Conservation (phyloP, 768 basidiomycete species). For the Mycena crocata region DNA sequence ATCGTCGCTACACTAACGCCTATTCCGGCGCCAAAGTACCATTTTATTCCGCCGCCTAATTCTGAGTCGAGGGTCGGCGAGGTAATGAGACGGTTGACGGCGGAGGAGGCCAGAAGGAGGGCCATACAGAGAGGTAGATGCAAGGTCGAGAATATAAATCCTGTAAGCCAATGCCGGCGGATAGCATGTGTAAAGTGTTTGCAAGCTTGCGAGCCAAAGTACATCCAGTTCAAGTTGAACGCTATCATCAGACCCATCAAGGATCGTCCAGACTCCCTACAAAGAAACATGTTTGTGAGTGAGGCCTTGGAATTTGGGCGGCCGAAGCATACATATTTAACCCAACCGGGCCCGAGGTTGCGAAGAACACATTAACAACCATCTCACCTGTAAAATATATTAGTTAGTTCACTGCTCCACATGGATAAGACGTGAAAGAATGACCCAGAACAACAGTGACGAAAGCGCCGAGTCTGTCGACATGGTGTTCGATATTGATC, state of each 20-base stretch:
- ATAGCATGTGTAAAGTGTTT: conserved; percentile 35
- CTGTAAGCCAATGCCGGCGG: conserved; percentile 34
- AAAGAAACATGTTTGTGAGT: too few relatives aligned
- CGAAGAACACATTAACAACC: conserved; percentile 33
- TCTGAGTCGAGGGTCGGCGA: conserved; percentile 13
- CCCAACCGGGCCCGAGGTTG: conserved; percentile 15
- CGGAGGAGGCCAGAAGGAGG: conserved; percentile 33
- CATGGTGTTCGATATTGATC: conserved; percentile 48
- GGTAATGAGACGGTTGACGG: conserved; percentile 29
- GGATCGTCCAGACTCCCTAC: conserved; percentile 33
- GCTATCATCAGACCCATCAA: conserved; percentile 33
- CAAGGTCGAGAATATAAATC: conserved; percentile 30
- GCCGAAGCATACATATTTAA: conserved; percentile 20
- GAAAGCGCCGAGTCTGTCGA: conserved; percentile 46
- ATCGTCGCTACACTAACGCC: conserved; percentile 28
- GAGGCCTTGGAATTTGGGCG: too few relatives aligned
- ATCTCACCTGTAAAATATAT: conserved; percentile 24
- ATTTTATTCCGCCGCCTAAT: conserved; percentile 20
- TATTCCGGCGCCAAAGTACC: conserved; percentile 34
- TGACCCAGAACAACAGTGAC: conserved; percentile 44
- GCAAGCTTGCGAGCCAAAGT: conserved; percentile 31
- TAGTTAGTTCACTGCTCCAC: not conserved
- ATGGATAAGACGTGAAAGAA: not conserved
- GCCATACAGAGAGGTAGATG: conserved; percentile 35
- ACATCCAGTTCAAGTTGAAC: conserved; percentile 37